Base-by-base conservation (phyloP, 2,329 filamentous ascomycete genomes). In the Mycogone perniciosa region DNA sequence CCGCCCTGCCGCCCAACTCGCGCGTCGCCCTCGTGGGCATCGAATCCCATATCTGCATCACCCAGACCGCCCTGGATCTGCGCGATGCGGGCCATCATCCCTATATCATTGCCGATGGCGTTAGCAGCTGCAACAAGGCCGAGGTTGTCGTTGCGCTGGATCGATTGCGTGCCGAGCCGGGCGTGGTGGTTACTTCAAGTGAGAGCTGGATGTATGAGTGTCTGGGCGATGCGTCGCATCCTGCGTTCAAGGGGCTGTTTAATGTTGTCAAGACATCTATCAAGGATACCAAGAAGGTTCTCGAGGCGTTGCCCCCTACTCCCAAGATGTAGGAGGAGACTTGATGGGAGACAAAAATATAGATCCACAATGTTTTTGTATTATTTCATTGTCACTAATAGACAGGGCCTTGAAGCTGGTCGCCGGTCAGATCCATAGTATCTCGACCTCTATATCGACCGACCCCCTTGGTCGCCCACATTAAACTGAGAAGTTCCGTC, bases 11-110 rank as follows among this genome's bases (percentile, higher is more conserved):
- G 1, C 60, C 68, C 1, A 64, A 64, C 1, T 71, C 80, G 26
- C 79, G 85, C 60, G 79, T 89, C 48, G 85, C 88, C 50, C 82
- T 97, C 56, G 85, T 96, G 11, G 92, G 92, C 35, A 96, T 97
- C 64, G 92, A 97, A 71, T 81, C 82, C 38, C 92, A 97, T 71
- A 93, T 97, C 65, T 97, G 92, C 74, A 84, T 97, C 31, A 91
- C 89, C 54, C 92, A 97, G 76, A 96, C 92, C 39, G 82, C 88
- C 11, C 76, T 96, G 39, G 92, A 96, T 71, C 72, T 95, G 44
- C 72, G 93, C 40, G 73, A 75, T 26, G 76, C 77, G 1, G 90
- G 90, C 1, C 88, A 96, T 68, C 75, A 76, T 48, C 92, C 96
- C 6, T 96, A 95, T 67, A 74, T 97, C 37, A 75, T 96, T 31